Evolutionary conservation across 108 stramenopile species (phyloP).

Genomic region (Nitzschia inconspicua): DNA sequence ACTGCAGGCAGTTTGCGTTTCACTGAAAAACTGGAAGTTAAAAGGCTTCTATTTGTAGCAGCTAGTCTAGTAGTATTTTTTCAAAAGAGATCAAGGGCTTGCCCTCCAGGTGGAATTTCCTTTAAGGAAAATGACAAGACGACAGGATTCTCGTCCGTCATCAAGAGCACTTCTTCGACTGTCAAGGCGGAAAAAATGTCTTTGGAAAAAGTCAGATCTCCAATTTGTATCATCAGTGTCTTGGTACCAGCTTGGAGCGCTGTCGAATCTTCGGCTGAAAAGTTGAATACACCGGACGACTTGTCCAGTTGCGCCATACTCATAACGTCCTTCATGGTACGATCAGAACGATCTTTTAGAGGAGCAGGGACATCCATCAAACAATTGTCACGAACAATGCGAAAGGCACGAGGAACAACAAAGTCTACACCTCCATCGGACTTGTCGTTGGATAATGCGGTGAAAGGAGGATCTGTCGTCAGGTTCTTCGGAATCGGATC

Average conservation of each 20-base stretch:
- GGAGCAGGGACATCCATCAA: conserved; percentile 20
- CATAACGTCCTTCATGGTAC: conserved; percentile 29
- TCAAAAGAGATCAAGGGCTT: too few species aligned
- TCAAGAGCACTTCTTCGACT: conserved; percentile 17
- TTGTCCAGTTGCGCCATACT: conserved; percentile 20
- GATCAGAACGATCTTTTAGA: conserved; percentile 7
- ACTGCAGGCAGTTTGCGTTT: too few species aligned
- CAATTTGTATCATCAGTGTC: conserved; percentile 17
- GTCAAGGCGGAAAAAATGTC: conserved; percentile 26
- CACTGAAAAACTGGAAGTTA: too few species aligned
- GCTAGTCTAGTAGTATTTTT: too few species aligned
- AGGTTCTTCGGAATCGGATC: too few species aligned
- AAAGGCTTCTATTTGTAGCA: too few species aligned
- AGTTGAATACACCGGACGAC: conserved; percentile 28
- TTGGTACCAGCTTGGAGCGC: background rate
- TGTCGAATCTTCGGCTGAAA: conserved; percentile 10
- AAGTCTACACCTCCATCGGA: conserved; percentile 5
- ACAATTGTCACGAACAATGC: conserved; percentile 17
- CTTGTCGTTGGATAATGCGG: background rate
- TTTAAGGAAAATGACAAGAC: conserved; percentile 17
- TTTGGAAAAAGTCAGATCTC: conserved; percentile 9
- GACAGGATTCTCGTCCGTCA: conserved; percentile 21
- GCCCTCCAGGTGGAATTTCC: too few species aligned
- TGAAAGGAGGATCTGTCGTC: background rate
- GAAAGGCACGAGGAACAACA: conserved; percentile 16